These are phyloP conservation scores for Talaromyces adpressus DNA, from an alignment of 495 filamentous ascomycete species.

Conservation along the genomic window DNA sequence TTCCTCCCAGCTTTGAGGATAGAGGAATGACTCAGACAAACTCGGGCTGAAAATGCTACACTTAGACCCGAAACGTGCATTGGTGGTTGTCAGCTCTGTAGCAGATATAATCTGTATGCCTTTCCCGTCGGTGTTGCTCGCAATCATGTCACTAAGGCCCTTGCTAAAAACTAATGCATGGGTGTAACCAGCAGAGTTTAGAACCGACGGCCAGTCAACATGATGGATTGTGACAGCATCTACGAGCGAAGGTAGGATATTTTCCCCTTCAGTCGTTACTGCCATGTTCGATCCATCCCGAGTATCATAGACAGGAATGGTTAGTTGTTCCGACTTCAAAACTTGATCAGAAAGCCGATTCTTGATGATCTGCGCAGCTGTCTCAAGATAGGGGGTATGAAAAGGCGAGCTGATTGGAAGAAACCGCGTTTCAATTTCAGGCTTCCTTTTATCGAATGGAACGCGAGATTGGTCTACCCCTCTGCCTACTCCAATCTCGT, in stretches of 20 bases:
- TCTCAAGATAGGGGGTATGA: neutral
- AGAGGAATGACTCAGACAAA: neutral
- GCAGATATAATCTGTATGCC: neutral
- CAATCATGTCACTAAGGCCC: neutral
- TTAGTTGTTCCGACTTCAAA: neutral
- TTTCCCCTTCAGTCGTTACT: neutral
- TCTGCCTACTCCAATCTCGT: conserved; percentile 1
- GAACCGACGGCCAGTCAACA: neutral
- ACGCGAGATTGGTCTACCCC: conserved; percentile 15
- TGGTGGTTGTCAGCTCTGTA: neutral
- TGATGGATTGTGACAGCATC: neutral
- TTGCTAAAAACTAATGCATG: neutral
- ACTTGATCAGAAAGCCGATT: too few species aligned
- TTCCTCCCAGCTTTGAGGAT: conserved; percentile 70
- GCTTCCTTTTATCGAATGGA: conserved; percentile 15
- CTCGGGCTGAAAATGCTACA: neutral
- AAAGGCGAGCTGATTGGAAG: conserved; percentile 22
- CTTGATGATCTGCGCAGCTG: neutral
- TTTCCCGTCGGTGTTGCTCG: neutral
- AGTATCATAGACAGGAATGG: neutral
- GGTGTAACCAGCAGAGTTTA: neutral
- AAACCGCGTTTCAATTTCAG: conserved; percentile 15
- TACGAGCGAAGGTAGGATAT: neutral
- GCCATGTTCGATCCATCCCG: neutral
- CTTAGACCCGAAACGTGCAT: neutral